A percentile compares a stretch with the other conserved stretches of the same genome.
These are phyloP conservation scores for Nephelium lappaceum DNA, from an alignment of 345 rosid species.

Conservation along the genomic window DNA sequence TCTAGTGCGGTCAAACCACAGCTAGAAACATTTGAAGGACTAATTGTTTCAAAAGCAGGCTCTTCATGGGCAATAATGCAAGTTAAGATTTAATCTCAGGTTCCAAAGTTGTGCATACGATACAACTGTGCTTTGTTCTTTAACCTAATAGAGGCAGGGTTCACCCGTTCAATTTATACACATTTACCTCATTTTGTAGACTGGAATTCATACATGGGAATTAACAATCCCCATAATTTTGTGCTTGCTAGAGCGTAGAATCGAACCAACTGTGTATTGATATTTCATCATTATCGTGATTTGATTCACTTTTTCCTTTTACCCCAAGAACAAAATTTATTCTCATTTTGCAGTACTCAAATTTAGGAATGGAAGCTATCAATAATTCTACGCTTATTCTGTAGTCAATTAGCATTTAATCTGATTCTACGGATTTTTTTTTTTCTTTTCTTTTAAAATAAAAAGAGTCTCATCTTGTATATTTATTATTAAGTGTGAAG, in stretches of 20 bases:
- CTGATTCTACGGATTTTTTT: too few species aligned
- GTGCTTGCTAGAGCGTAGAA: neutral
- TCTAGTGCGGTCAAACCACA: conserved; percentile 4
- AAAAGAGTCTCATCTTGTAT: too few species aligned
- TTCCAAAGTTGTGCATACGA: neutral
- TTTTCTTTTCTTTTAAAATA: too few species aligned
- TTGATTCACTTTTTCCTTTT: neutral
- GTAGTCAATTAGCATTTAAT: too few species aligned
- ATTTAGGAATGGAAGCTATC: neutral
- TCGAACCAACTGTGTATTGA: neutral
- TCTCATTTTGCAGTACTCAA: neutral
- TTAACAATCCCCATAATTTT: neutral
- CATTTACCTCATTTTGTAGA: neutral
- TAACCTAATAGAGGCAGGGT: neutral
- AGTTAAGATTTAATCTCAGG: neutral
- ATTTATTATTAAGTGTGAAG: neutral
- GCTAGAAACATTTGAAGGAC: neutral
- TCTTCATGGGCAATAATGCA: neutral
- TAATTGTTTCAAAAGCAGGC: neutral
- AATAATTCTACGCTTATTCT: neutral
- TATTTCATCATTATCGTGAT: neutral
- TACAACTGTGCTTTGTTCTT: neutral
- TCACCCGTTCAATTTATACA: neutral
- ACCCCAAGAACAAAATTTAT: neutral
- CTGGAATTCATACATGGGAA: neutral